phyloP scores from a whole-genome alignment of 495 filamentous ascomycete species.

The Thozetella sp. region DNA sequence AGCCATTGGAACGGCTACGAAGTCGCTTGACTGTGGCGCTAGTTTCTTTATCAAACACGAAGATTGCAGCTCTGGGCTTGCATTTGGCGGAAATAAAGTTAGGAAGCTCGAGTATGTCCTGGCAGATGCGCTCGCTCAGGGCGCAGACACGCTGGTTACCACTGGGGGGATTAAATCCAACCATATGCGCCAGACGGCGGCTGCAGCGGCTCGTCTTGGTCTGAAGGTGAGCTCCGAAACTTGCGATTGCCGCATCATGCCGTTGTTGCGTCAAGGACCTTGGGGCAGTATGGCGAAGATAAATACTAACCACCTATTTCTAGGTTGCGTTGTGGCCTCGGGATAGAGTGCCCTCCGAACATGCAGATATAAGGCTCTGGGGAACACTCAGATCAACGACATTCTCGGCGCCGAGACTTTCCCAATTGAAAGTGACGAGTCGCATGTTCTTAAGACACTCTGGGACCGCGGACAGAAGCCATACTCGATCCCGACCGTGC shows the following conservation, averaged over 20 bases:
- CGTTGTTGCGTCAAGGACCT: neutral
- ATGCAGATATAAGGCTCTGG: too few species aligned
- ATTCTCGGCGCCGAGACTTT: too few species aligned
- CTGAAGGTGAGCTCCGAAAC: constrained; percentile 13
- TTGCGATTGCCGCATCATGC: constrained; percentile 13
- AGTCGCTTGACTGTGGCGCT: too few species aligned
- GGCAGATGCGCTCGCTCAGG: constrained; percentile 28
- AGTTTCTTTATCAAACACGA: constrained; percentile 19
- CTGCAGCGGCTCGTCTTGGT: neutral
- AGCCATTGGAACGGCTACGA: neutral
- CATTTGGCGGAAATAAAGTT: constrained; percentile 43
- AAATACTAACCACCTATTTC: constrained; percentile 42
- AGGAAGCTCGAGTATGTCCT: constrained; percentile 46
- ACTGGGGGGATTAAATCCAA: neutral
- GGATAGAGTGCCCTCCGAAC: too few species aligned
- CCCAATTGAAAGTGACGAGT: neutral
- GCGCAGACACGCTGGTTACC: neutral
- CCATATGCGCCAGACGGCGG: neutral
- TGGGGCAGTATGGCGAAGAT: constrained; percentile 27
- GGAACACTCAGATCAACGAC: too few species aligned
- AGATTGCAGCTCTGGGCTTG: constrained; percentile 38
- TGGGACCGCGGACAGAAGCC: neutral
- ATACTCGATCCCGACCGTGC: constrained; percentile 10
- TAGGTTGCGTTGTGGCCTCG: too few species aligned
- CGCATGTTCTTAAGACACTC: neutral